Conservation (phyloP, 2,329 filamentous ascomycete genomes). For the Pseudonectria buxi region DNA sequence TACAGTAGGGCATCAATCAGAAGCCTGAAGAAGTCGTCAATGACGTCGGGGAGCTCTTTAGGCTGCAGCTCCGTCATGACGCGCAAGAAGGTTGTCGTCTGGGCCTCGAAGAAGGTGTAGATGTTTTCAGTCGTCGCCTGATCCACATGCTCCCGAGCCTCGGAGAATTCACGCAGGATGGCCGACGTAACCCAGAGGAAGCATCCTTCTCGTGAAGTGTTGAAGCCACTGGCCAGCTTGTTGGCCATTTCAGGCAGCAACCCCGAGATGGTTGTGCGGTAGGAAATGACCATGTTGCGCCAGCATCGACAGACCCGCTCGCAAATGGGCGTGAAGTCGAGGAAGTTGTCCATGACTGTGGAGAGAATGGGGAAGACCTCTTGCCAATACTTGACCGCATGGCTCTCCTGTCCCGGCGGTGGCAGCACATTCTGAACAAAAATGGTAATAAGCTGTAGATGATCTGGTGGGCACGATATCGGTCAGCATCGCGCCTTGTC, state of each 20-base stretch:
- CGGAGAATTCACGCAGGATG: constrained; percentile 90
- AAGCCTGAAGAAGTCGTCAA: constrained; percentile 94
- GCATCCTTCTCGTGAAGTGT: constrained; percentile 81
- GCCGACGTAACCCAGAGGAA: constrained; percentile 98
- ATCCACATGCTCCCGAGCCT: constrained; percentile 79
- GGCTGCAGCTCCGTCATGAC: constrained; percentile 78
- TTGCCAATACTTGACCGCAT: constrained; percentile 91
- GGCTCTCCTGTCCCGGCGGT: constrained; percentile 68
- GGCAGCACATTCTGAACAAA: constrained; percentile 77
- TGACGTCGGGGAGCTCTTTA: constrained; percentile 70
- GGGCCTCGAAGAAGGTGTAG: constrained; percentile 90
- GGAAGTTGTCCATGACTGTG: constrained; percentile 81
- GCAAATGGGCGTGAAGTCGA: constrained; percentile 78
- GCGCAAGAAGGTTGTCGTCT: constrained; percentile 81
- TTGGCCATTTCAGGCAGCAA: constrained; percentile 80
- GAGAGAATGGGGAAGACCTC: constrained; percentile 86
- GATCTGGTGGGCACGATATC: constrained; percentile 49
- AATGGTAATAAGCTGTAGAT: constrained; percentile 84
- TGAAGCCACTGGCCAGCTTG: constrained; percentile 80
- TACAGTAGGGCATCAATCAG: constrained; percentile 88
- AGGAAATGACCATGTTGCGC: constrained; percentile 95
- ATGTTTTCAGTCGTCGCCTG: constrained; percentile 77
- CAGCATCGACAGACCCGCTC: constrained; percentile 93
- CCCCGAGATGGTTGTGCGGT: constrained; percentile 81
- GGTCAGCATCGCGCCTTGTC: constrained; percentile 1